Base-by-base conservation (phyloP, 2,329 filamentous ascomycete species). In the Diaporthe australafricana region DNA sequence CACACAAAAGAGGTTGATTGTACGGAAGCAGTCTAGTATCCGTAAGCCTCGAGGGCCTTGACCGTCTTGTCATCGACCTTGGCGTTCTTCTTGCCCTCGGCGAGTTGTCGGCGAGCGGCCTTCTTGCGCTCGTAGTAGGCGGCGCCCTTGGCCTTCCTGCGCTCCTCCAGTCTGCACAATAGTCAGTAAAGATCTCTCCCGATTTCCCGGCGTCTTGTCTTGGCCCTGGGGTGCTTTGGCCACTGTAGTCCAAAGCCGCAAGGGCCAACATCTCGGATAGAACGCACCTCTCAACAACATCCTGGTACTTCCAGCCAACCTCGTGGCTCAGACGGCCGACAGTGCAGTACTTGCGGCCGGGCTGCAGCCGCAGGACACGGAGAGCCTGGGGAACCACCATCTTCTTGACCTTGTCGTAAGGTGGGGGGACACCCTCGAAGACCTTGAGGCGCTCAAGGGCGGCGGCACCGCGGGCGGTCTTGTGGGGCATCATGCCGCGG, bases 121-220 rank as follows among this genome's bases (percentile, higher is more conserved):
- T 97, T 98, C 96, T 98, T 99, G 91, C 95, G 95, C 91, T 97
- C 95, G 92, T 98, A 98, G 93, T 98, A 99, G 85, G 96, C 96
- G 80, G 93, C 91, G 83, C 95, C 93, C 94, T 98, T 99, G 87
- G 97, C 96, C 91, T 99, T 99, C 90, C 96, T 94, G 88, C 96
- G 92, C 92, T 99, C 96, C 91, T 99, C 96, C 83, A 99, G 92
- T 88, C 96, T 98, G 82, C 79, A 60, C 56, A 50, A n/a, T 72
- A 48, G 75, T 74, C 48, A 75, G 75, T 32, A 42, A 72, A 57
- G 35, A 14, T 3, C 32, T 20, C 7, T 25, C 45, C 16, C 53
- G 17, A 16, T 74, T 74, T 79, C 75, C 78, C 74, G 17, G 17
- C 42, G 22, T n/a, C n/a, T n/a, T 32, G 22, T 42, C 32, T 50